Evolutionary conservation across 371 early-diverging fungal species (phyloP), one percentile per base, ranked within the genome.

Genomic region (Synchytrium microbalum): DNA sequence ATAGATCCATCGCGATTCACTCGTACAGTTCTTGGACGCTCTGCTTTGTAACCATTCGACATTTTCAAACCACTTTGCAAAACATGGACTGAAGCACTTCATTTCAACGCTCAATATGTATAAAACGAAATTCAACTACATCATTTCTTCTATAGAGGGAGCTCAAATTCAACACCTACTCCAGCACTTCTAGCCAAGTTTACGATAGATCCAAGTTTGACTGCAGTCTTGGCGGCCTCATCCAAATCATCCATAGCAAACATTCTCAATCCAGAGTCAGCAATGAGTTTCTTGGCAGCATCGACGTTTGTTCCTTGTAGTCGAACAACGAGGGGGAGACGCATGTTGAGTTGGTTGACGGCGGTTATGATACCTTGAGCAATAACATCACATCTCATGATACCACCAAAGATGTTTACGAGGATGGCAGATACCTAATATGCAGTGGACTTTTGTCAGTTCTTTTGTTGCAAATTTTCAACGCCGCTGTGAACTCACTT

Each of bases 331-430:
- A 98, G 83, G 10, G 97, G 98, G 59, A 98, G 88, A 76, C 85
- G 84, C 63, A 96, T 82, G 57, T 90, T 87, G 32, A 96, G 84
- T 66, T 93, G 86, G 70, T 91, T 84, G 59, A 92, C 92, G 62
- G 97, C 98, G 19, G 89, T 85, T 76, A 98, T 93, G 75, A 98
- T 94, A 72, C 97, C 98, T 80, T 95, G 85, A 52, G 98, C 97
- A 81, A 96, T 95, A 65, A 95, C 87, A 78, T 96, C 96, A 80
- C 97, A 98, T 68, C 95, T 88, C 96, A 96, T 96, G 73, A 98
- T 98, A 69, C 97, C 98, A 69, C 98, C 97, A 73, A 98, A 98
- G 72, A 98, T 98, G 84, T 98, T 98, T 76, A 96, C 96, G 67
- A 98, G 89, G 69, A 96, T 95, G 63, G 96, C 92, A n/a, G 92